Conservation (phyloP, 164 flowering plant genomes). For the Annona cherimola region DNA sequence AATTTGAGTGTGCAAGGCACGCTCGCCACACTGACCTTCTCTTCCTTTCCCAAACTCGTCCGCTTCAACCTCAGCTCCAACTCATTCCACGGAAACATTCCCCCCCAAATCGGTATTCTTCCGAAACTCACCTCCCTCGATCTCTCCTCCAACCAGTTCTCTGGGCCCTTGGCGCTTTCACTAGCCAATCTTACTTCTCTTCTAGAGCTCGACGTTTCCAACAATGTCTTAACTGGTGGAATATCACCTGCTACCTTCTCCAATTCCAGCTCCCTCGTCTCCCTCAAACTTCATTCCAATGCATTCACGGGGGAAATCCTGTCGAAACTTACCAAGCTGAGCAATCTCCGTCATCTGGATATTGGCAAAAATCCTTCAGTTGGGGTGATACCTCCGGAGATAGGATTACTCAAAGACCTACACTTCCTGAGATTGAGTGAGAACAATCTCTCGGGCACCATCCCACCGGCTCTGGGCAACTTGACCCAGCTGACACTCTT, state of each 20-base stretch:
- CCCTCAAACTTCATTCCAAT: constrained; percentile 11
- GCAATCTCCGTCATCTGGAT: background rate
- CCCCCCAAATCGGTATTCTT: constrained; percentile 16
- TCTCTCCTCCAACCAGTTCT: constrained; percentile 18
- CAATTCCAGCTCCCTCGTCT: constrained; percentile 9
- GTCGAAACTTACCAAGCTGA: background rate
- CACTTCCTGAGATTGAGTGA: background rate
- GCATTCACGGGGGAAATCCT: background rate
- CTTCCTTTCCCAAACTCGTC: constrained; percentile 19
- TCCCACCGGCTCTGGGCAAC: background rate
- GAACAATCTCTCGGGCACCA: background rate
- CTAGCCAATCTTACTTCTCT: constrained; percentile 23
- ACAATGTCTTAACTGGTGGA: constrained; percentile 15
- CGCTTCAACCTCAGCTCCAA: constrained; percentile 11
- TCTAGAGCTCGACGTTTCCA: constrained; percentile 14
- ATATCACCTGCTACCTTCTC: constrained; percentile 17
- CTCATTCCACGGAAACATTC: constrained; percentile 16
- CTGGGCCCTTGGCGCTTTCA: constrained; percentile 21
- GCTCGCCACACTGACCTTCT: constrained; percentile 15
- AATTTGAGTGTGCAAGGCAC: constrained; percentile 8
- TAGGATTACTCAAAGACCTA: background rate
- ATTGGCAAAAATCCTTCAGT: background rate
- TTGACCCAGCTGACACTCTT: background rate
- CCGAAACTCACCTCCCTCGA: constrained; percentile 19
- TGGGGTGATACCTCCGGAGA: background rate